These are phyloP conservation scores for Onygenales sp. DNA, from an alignment of 2,329 filamentous ascomycete species.

Conservation along the genomic window DNA sequence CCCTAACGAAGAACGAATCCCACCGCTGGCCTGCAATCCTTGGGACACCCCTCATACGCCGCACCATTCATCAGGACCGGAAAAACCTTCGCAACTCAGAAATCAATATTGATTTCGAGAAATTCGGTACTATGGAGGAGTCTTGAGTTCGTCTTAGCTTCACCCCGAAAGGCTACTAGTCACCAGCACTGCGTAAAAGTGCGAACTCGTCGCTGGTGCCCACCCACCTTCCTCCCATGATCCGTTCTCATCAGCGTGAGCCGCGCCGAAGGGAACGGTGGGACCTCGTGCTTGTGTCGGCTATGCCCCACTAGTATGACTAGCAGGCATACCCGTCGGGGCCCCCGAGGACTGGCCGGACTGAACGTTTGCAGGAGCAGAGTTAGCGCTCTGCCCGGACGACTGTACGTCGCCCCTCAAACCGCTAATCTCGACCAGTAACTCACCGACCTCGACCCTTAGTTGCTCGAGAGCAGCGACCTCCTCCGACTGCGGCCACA, in stretches of 20 bases:
- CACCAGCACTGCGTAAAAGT: conserved; percentile 1
- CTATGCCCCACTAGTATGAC: neutral
- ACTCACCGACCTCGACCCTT: neutral
- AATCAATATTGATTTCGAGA: neutral
- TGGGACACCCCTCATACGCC: neutral
- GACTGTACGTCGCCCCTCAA: neutral
- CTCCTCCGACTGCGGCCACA: neutral
- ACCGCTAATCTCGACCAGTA: neutral
- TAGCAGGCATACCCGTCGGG: neutral
- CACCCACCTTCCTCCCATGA: neutral
- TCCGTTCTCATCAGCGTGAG: neutral
- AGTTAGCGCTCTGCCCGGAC: neutral
- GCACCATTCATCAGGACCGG: neutral
- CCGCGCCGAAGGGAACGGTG: neutral
- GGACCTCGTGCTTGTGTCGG: neutral
- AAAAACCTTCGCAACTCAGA: neutral
- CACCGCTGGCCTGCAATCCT: neutral
- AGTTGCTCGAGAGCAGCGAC: neutral
- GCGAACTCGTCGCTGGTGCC: conserved; percentile 1
- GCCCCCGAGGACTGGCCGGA: neutral
- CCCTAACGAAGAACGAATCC: neutral
- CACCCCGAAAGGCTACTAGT: neutral
- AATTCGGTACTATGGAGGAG: neutral
- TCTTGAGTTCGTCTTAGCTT: conserved; percentile 2
- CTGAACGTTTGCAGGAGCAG: neutral